phyloP scores from a whole-genome alignment of 345 rosid species.

The Eucalyptus pauciflora region DNA sequence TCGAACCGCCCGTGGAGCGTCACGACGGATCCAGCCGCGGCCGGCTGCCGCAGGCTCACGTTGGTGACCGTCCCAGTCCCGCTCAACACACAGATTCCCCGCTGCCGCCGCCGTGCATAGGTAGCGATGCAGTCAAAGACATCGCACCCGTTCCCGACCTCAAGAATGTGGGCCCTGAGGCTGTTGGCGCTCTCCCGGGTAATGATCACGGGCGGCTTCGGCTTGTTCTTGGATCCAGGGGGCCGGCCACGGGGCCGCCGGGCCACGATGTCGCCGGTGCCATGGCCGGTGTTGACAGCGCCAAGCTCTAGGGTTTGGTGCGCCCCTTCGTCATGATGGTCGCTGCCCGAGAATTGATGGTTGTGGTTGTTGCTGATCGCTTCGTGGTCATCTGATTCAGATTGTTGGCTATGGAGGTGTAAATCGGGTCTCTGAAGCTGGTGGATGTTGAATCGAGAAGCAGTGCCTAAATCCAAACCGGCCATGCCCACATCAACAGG shows the following conservation, averaged over 20 bases:
- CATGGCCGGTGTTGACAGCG: slow-evolving; percentile 5
- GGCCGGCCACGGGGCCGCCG: slow-evolving; percentile 94
- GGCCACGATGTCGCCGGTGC: slow-evolving; percentile 15
- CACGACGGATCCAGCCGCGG: slow-evolving; percentile 65
- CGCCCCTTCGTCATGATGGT: slow-evolving; percentile 22
- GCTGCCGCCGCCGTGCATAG: slow-evolving; percentile 83
- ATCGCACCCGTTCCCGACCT: slow-evolving; percentile 84
- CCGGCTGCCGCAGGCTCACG: slow-evolving; percentile 84
- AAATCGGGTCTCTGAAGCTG: slow-evolving; percentile 49
- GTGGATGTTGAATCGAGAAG: slow-evolving; percentile 40
- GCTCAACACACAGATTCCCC: slow-evolving; percentile 82
- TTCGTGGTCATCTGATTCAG: slow-evolving; percentile 24
- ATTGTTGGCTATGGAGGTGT: slow-evolving; percentile 11
- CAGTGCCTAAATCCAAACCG: slow-evolving; percentile 56
- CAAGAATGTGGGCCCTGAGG: slow-evolving; percentile 97
- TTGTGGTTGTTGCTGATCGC: not conserved
- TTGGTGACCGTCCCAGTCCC: slow-evolving; percentile 95
- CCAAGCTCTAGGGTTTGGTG: slow-evolving; percentile 34
- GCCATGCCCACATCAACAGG: slow-evolving; percentile 32
- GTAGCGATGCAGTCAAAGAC: slow-evolving; percentile 78
- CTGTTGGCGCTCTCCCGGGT: slow-evolving; percentile 95
- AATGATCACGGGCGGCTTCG: slow-evolving; percentile 85
- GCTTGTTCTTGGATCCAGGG: slow-evolving; percentile 87
- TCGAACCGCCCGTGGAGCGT: slow-evolving; percentile 88
- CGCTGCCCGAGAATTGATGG: not conserved